Evolutionary conservation across 2,329 filamentous ascomycete genomes (phyloP).

Genomic region (Erysiphe neolycopersici): DNA sequence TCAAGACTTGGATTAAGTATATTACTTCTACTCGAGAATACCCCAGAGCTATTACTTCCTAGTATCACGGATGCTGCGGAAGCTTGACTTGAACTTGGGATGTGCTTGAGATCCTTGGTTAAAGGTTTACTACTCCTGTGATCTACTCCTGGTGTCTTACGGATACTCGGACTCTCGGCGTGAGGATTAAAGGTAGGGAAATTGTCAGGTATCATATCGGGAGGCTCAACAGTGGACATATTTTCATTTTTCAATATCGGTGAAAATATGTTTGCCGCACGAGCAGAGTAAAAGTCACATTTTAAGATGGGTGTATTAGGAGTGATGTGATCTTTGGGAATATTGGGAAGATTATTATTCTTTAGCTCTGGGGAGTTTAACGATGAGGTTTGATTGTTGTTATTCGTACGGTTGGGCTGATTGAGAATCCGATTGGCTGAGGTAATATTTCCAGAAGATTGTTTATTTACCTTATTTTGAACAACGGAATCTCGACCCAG

Average conservation of each 20-base stretch:
- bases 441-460: slow-evolving; percentile 2
- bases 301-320: slow-evolving; percentile 6
- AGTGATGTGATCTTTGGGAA: slow-evolving; percentile 1
- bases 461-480: slow-evolving; percentile 2
- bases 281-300: slow-evolving; percentile 41
- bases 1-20: slow-evolving; percentile 27
- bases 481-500: neutral
- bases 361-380: slow-evolving; percentile 8
- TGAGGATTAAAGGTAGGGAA: slow-evolving; percentile 43
- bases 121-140: slow-evolving; percentile 51
- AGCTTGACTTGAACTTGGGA: slow-evolving; percentile 15
- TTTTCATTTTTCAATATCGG: slow-evolving; percentile 13
- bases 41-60: neutral
- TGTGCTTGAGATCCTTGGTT: slow-evolving; percentile 26
- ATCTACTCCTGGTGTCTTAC: slow-evolving; percentile 70
- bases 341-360: slow-evolving; percentile 2
- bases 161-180: slow-evolving; percentile 57
- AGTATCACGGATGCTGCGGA: slow-evolving; percentile 1
- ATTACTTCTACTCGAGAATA: slow-evolving; percentile 14
- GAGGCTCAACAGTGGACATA: slow-evolving; percentile 4
- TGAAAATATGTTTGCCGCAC: slow-evolving; percentile 30
- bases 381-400: slow-evolving; percentile 6
- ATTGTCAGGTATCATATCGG: slow-evolving; percentile 18
- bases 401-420: slow-evolving; percentile 11
- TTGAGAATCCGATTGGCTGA: slow-evolving; percentile 10